Evolutionary conservation across 2,329 filamentous ascomycete genomes (phyloP).

Genomic region (Orbilia blumenaviensis): DNA sequence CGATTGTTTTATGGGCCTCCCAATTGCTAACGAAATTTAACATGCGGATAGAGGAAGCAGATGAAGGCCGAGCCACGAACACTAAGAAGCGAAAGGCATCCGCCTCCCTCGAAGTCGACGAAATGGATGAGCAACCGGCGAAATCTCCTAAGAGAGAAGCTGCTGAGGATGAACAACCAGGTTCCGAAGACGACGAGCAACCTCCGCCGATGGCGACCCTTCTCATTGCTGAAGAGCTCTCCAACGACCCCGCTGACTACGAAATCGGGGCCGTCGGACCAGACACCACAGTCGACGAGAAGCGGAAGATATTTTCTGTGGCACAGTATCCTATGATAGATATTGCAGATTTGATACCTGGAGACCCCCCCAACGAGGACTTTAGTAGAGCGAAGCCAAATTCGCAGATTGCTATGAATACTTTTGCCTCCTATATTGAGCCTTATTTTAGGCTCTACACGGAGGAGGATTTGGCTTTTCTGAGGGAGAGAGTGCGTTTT

Average conservation of each 20-base stretch:
- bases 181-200: constrained; percentile 55
- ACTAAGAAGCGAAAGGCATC: constrained; percentile 55
- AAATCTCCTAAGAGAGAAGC: constrained; percentile 51
- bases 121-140: constrained; percentile 48
- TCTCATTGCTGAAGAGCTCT: constrained; percentile 57
- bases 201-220: constrained; percentile 54
- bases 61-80: constrained; percentile 53
- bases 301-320: constrained; percentile 87
- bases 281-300: constrained; percentile 84
- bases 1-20: not conserved
- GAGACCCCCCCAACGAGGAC: constrained; percentile 89
- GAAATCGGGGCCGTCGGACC: constrained; percentile 80
- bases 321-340: constrained; percentile 82
- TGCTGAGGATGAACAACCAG: constrained; percentile 54
- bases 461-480: constrained; percentile 92
- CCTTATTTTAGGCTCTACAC: constrained; percentile 88
- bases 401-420: constrained; percentile 92
- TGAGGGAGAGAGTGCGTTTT: constrained; percentile 75
- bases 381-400: constrained; percentile 93
- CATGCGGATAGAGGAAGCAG: constrained; percentile 30
- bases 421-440: constrained; percentile 91
- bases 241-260: constrained; percentile 86
- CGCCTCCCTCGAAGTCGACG: constrained; percentile 53
- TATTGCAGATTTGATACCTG: constrained; percentile 83
- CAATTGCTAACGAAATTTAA: not conserved